These are phyloP conservation scores for Schwanniomyces vanrijiae DNA, from an alignment of 805 yeast genomes.

Conservation along the genomic window DNA sequence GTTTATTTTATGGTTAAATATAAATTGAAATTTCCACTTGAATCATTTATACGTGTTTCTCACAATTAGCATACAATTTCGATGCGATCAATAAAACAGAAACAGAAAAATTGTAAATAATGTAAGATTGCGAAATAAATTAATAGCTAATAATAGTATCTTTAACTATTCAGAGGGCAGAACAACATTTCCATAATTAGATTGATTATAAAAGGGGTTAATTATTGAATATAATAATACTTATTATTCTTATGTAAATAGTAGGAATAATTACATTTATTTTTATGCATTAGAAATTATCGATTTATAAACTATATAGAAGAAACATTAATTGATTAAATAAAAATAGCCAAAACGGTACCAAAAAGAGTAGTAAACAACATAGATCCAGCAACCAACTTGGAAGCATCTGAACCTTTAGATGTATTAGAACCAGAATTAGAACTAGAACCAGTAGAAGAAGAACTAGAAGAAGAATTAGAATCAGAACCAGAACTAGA, in stretches of 20 bases:
- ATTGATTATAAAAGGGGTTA: background rate
- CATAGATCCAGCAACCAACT: slow-evolving; percentile 14
- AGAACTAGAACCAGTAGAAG: background rate
- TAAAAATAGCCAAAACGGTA: slow-evolving; percentile 26
- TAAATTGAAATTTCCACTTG: background rate
- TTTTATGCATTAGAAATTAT: background rate
- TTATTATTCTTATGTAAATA: no score
- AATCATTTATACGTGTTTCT: background rate
- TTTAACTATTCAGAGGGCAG: background rate
- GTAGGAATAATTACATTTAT: background rate
- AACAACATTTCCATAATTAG: background rate
- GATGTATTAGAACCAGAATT: slow-evolving; percentile 17
- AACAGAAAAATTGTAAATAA: background rate
- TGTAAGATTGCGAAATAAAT: background rate
- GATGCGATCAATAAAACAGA: slow-evolving; percentile 1
- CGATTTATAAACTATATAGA: background rate
- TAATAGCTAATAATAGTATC: background rate
- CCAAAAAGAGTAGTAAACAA: slow-evolving; percentile 24
- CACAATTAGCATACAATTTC: background rate
- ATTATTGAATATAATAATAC: no score
- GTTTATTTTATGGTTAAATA: background rate
- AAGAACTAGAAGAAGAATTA: slow-evolving; percentile 6
- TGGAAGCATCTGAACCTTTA: slow-evolving; percentile 19
- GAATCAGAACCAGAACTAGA: slow-evolving; percentile 17
- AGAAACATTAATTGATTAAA: slow-evolving; percentile 12